Evolutionary conservation across 225 moss, liverwort and hornwort species (phyloP).

Genomic region (Pleurozium schreberi): DNA sequence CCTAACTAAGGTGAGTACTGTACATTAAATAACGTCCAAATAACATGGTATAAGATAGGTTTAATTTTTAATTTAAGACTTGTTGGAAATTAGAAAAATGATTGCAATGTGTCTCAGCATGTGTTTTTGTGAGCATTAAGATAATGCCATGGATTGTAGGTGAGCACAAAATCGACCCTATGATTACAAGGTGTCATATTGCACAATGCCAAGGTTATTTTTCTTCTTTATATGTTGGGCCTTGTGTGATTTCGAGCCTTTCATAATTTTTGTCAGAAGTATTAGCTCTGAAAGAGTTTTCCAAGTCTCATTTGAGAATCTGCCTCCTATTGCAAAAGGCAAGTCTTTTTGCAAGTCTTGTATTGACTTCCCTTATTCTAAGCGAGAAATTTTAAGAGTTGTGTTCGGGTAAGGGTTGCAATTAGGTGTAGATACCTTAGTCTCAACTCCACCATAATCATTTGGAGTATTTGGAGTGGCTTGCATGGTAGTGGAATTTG

Average conservation of each 20-base stretch:
- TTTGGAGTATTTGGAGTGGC: fast-evolving
- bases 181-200: no score
- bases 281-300: background rate
- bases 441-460: background rate
- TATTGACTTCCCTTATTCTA: background rate
- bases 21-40: background rate
- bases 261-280: background rate
- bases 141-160: background rate
- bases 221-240: background rate
- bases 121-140: no score
- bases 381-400: background rate
- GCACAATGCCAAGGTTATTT: background rate
- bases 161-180: background rate
- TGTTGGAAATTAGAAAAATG: background rate
- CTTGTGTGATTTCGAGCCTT: background rate
- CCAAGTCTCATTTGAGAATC: background rate
- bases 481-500: background rate
- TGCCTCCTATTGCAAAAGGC: background rate
- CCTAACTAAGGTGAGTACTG: background rate
- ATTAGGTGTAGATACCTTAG: background rate
- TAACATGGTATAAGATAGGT: background rate
- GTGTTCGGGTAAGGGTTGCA: background rate
- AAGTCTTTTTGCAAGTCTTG: no score
- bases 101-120: background rate
- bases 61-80: background rate